A percentile compares a stretch with the other conserved stretches of the same genome.
Conservation (phyloP, 2,329 filamentous ascomycete species). For the Fusarium redolens region DNA sequence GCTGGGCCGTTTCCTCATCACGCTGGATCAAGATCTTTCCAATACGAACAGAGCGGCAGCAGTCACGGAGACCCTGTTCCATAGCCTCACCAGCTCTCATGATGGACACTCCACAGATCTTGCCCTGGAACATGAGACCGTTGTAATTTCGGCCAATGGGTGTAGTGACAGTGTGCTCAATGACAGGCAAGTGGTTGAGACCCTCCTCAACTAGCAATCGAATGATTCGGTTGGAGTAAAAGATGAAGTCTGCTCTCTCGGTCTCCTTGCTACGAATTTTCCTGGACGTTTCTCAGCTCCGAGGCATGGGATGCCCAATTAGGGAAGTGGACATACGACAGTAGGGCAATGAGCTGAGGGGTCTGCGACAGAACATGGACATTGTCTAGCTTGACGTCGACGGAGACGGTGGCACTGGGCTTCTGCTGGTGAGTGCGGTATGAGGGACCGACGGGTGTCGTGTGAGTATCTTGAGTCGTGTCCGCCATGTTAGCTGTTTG, state of each 20-base stretch:
- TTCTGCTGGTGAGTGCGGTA: conserved; percentile 83
- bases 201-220: conserved; percentile 96
- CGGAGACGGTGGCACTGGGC: conserved; percentile 89
- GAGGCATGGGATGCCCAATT: conserved; percentile 20
- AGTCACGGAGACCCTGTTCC: conserved; percentile 96
- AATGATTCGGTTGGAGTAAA: conserved; percentile 98
- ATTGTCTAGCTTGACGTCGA: conserved; percentile 82
- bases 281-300: conserved; percentile 60
- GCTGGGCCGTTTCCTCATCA: conserved; percentile 92
- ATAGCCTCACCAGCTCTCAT: conserved; percentile 99
- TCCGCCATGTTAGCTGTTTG: conserved; percentile 44
- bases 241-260: conserved; percentile 95
- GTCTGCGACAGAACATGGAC: conserved; percentile 92
- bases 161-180: conserved; percentile 89
- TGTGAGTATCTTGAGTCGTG: conserved; percentile 46
- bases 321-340: conserved; percentile 78
- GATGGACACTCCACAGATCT: conserved; percentile 98
- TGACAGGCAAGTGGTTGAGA: conserved; percentile 92
- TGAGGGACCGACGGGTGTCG: conserved; percentile 80
- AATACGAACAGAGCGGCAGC: conserved; percentile 96
- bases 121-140: conserved; percentile 94
- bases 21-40: conserved; percentile 98
- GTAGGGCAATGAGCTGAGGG: conserved; percentile 93
- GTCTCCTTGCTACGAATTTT: conserved; percentile 96
- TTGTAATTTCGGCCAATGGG: conserved; percentile 89